Evolutionary conservation across 257 asterid species (phyloP).

Genomic region (Ehretia macrophylla): DNA sequence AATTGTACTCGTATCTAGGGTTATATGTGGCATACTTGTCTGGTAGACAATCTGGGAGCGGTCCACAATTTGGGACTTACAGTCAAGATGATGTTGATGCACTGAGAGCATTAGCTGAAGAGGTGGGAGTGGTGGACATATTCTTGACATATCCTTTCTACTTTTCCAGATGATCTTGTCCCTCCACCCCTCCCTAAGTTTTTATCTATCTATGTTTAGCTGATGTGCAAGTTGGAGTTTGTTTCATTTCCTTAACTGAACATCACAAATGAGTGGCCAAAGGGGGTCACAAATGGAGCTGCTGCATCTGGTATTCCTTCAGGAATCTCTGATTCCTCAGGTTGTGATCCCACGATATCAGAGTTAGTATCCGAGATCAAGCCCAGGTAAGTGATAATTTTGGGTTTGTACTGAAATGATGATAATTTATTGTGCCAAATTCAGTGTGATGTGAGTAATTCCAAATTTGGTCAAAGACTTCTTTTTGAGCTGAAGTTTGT

Average conservation of each 20-base stretch:
- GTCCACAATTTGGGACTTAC: conserved; percentile 69
- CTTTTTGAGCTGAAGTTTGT: no score
- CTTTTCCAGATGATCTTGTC: neutral
- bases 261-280: conserved; percentile 93
- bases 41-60: conserved; percentile 66
- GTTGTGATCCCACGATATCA: conserved; percentile 54
- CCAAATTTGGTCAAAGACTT: no score
- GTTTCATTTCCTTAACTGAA: conserved; percentile 46
- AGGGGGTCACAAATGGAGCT: conserved; percentile 54
- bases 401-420: neutral
- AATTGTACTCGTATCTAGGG: conserved; percentile 43
- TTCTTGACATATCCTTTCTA: conserved; percentile 89
- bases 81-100: conserved; percentile 93
- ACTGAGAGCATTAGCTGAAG: conserved; percentile 86
- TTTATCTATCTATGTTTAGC: neutral
- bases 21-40: conserved; percentile 78
- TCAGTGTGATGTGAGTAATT: neutral
- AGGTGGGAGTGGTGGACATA: conserved; percentile 73
- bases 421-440: neutral
- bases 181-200: neutral
- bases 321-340: conserved; percentile 48
- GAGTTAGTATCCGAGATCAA: conserved; percentile 85
- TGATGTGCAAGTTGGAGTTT: neutral
- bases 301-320: conserved; percentile 56
- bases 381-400: conserved; percentile 71